Percentiles rank a stretch among this genome's conserved stretches.
Evolutionary conservation across 352 stramenopile species (phyloP).

Genomic region (Phytophthora citrophthora): DNA sequence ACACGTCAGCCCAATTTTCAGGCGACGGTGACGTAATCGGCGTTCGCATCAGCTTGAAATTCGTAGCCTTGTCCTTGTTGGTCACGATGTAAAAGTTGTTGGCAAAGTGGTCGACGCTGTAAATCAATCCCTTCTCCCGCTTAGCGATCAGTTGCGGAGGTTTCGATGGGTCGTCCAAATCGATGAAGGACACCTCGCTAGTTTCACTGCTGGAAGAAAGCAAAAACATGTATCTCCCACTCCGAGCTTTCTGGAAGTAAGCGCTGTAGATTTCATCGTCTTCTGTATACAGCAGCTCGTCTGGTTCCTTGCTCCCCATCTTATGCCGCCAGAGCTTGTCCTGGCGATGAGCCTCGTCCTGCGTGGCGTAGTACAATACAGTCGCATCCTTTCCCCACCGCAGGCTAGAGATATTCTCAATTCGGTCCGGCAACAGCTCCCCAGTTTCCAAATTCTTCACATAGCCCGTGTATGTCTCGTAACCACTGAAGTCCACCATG

Average conservation of each 20-base stretch:
- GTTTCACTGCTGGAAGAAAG: constrained; percentile 91
- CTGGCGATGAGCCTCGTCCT: constrained; percentile 92
- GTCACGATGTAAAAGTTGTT: constrained; percentile 94
- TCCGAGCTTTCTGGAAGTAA: constrained; percentile 92
- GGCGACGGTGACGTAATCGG: constrained; percentile 49
- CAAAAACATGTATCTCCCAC: constrained; percentile 94
- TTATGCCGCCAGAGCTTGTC: constrained; percentile 94
- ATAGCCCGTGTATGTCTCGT: constrained; percentile 93
- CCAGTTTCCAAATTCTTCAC: constrained; percentile 88
- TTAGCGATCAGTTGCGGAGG: constrained; percentile 65
- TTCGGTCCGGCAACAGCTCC: constrained; percentile 69
- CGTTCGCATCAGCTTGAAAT: constrained; percentile 93
- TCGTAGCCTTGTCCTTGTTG: constrained; percentile 93
- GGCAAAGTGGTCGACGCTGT: constrained; percentile 89
- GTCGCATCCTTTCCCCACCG: constrained; percentile 91
- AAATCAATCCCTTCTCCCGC: constrained; percentile 75
- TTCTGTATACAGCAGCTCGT: constrained; percentile 96
- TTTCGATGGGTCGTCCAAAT: constrained; percentile 58
- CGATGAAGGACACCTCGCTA: constrained; percentile 87
- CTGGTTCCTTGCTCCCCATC: constrained; percentile 68
- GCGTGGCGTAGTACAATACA: constrained; percentile 95
- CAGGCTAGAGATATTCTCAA: constrained; percentile 89
- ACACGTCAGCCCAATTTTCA: constrained; percentile 90
- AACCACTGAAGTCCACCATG: constrained; percentile 94
- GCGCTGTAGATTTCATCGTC: constrained; percentile 94